These are phyloP conservation scores for Russula emetica DNA, from an alignment of 768 basidiomycete species.

Conservation along the genomic window DNA sequence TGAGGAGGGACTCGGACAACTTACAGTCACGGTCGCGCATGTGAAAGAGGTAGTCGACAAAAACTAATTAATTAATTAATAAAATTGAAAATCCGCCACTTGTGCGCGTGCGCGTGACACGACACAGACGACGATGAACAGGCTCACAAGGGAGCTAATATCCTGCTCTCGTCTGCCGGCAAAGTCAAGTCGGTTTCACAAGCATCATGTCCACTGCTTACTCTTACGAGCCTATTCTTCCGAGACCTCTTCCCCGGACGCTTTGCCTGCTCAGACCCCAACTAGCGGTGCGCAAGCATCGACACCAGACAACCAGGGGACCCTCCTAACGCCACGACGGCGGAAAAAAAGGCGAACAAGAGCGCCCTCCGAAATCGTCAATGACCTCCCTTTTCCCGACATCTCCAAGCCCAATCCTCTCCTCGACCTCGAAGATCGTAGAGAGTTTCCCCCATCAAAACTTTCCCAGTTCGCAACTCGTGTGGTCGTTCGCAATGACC, in stretches of 20 bases:
- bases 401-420: conserved; percentile 19
- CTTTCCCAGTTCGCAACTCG: conserved; percentile 55
- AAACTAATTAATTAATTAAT: conserved; percentile 18
- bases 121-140: conserved; percentile 30
- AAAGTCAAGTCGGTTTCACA: not conserved
- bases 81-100: not conserved
- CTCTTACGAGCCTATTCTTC: conserved; percentile 24
- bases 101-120: no score
- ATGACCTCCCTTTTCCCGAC: conserved; percentile 38
- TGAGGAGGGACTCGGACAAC: no score
- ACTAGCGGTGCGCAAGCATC: not conserved
- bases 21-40: no score
- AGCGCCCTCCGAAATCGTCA: conserved; percentile 1
- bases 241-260: conserved; percentile 5
- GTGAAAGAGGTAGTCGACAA: not conserved
- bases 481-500: conserved; percentile 65
- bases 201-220: not conserved
- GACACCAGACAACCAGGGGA: conserved; percentile 5
- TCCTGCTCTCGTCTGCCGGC: conserved; percentile 14
- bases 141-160: conserved; percentile 23
- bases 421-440: conserved; percentile 15
- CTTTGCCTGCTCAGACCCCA: not conserved
- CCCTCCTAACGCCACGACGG: not conserved
- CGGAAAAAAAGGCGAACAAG: conserved; percentile 18
- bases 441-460: conserved; percentile 47